Conservation (phyloP, 192 early-diverging fungal species). For the Rhizophagus clarus region DNA sequence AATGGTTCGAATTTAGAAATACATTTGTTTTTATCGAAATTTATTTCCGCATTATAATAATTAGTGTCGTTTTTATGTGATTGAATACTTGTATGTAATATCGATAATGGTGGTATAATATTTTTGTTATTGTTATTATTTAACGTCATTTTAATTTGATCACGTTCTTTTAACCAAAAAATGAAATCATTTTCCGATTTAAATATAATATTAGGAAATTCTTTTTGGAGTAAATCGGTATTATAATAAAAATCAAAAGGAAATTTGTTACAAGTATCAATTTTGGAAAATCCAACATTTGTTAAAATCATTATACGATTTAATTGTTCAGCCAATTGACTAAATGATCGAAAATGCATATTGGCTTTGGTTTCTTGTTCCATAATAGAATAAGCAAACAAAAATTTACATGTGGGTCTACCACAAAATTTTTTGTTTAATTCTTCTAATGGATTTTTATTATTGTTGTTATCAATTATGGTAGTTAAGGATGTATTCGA, state of each 20-base stretch:
- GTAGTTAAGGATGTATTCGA: no score
- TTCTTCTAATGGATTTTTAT: not conserved
- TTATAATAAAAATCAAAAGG: conserved; percentile 25
- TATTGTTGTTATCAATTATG: no score
- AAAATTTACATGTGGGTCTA: not conserved
- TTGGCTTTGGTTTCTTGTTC: conserved; percentile 25
- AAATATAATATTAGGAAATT: not conserved
- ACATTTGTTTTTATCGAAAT: no score
- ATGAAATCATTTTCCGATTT: not conserved
- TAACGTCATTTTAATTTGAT: not conserved
- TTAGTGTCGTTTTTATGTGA: no score
- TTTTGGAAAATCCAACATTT: conserved; percentile 17
- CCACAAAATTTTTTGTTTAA: conserved; percentile 26
- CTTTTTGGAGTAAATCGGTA: not conserved
- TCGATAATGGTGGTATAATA: no score
- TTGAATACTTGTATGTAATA: no score
- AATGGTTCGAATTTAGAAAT: no score
- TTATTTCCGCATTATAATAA: not conserved
- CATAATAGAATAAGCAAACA: not conserved
- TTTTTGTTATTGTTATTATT: no score
- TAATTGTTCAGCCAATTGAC: not conserved
- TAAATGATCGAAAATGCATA: not conserved
- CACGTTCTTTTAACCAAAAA: not conserved
- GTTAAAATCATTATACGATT: conserved; percentile 3
- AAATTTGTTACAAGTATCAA: not conserved